Percentiles rank a stretch among this genome's conserved stretches.
phyloP scores from a whole-genome alignment of 139 green algal genomes.

The Zygnema cylindricum region DNA sequence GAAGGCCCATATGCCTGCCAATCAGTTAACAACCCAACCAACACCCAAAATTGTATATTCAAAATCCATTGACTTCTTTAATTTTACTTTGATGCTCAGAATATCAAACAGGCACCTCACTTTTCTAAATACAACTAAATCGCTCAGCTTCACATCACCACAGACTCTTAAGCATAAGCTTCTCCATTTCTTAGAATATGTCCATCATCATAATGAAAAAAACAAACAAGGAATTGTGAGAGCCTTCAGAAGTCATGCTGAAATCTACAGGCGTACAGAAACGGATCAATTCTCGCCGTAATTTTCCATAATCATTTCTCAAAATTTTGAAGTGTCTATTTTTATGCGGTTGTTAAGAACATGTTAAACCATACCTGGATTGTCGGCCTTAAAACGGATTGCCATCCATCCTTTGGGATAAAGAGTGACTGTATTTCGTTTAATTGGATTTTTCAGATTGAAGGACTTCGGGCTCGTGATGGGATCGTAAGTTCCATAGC shows the following conservation, averaged over 20 bases:
- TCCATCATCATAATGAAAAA: no score
- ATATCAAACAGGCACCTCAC: no score
- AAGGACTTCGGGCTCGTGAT: neutral
- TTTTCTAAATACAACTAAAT: no score
- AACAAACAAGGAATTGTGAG: no score
- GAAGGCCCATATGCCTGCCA: conserved; percentile 8
- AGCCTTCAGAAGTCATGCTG: no score
- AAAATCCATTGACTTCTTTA: neutral
- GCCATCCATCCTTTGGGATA: conserved; percentile 24
- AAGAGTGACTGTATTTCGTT: conserved; percentile 59
- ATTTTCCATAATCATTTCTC: neutral
- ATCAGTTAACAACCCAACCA: neutral
- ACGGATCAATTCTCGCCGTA: no score
- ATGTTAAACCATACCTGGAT: neutral
- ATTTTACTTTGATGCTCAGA: no score
- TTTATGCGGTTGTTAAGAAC: neutral
- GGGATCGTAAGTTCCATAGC: conserved; percentile 59
- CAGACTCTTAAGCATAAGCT: no score
- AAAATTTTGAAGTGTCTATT: neutral
- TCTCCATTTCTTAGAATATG: no score
- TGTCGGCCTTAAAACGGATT: conserved; percentile 19
- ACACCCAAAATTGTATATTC: neutral
- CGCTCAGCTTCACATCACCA: no score
- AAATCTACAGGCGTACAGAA: no score
- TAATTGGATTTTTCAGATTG: conserved; percentile 64